Evolutionary conservation across 495 filamentous ascomycete species (phyloP).

Genomic region (Annulohypoxylon stygium): DNA sequence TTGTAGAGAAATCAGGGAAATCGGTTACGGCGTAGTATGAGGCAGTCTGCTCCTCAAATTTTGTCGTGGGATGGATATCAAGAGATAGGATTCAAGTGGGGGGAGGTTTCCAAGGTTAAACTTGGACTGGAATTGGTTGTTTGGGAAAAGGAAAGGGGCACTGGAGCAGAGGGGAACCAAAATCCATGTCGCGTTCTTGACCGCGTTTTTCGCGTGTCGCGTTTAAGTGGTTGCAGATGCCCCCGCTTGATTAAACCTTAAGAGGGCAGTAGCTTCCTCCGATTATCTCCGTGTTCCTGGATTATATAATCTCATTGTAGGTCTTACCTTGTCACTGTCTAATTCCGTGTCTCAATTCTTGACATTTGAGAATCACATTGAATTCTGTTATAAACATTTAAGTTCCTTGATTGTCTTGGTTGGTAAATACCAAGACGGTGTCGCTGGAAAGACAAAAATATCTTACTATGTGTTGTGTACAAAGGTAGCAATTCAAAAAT

Average conservation of each 20-base stretch:
- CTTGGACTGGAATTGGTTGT: constrained; percentile 20
- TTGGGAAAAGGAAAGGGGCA: constrained; percentile 14
- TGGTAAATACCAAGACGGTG: background rate
- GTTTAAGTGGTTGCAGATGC: constrained; percentile 42
- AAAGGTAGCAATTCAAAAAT: too few relatives aligned
- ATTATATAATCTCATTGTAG: background rate
- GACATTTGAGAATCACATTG: background rate
- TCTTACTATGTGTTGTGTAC: background rate
- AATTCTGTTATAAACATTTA: background rate
- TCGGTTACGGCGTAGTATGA: background rate
- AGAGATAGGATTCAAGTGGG: constrained; percentile 20
- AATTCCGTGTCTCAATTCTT: background rate
- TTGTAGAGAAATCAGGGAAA: background rate
- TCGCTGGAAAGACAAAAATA: background rate
- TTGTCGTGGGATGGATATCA: background rate
- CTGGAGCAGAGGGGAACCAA: constrained; percentile 38
- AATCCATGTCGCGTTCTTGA: constrained; percentile 42
- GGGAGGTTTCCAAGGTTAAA: constrained; percentile 5
- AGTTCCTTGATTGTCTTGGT: background rate
- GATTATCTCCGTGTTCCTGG: constrained; percentile 42
- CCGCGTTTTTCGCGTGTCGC: constrained; percentile 44
- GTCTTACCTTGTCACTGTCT: background rate
- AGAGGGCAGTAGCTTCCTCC: constrained; percentile 27
- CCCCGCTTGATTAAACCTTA: constrained; percentile 41
- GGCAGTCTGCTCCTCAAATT: background rate